Base-by-base conservation (phyloP, 768 basidiomycete genomes). In the Mrakia blollopis region DNA sequence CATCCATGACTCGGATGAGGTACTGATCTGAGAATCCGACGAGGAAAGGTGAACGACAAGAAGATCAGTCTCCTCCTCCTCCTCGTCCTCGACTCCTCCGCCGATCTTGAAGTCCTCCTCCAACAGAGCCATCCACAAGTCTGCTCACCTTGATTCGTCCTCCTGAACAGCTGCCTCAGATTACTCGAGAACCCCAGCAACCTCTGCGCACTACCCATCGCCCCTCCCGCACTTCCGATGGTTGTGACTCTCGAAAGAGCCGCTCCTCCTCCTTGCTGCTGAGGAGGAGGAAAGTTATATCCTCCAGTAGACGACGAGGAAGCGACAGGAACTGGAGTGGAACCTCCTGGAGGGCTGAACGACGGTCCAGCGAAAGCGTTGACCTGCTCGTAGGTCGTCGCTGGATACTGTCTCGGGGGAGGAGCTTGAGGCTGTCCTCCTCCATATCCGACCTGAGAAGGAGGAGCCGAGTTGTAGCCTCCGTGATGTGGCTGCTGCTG, bases 1-100 rank as follows among this genome's bases (percentile, higher is more conserved):
- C 39, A 28, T 71, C 72, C 52, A 74, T 65, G 18, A 71, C 71
- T 13, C 63, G 57, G 16, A 67, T 14, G 28, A 74, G 71, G 52
- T 72, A 72, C 75, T 76, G 50, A 23, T 63, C 63, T 67, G 37
- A 0, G 37, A 73, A 32, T n/a, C n/a, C n/a, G n/a, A 7, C 25
- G 9, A 61, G 14, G 37, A 32, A 32, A 18, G n/a, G n/a, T 18
- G 16, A n/a, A 35, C 60, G 35, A 25, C n/a, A n/a, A n/a, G n/a
- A 74, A 13, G 63, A 47, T 52, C 28, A 74, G 74, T 67, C 39
- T 13, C 63, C 32, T 23, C 35, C 30, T n/a, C n/a, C 28, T 21
- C 30, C 32, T 23, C 18, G 13, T 14, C 35, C 35, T 21, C 21
- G 23, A 39, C 35, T 18, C 44, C 44, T 11, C 44, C 11, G 11